Evolutionary conservation across 2,329 filamentous ascomycete species (phyloP).

Genomic region (Phyllosticta paracitricarpa): DNA sequence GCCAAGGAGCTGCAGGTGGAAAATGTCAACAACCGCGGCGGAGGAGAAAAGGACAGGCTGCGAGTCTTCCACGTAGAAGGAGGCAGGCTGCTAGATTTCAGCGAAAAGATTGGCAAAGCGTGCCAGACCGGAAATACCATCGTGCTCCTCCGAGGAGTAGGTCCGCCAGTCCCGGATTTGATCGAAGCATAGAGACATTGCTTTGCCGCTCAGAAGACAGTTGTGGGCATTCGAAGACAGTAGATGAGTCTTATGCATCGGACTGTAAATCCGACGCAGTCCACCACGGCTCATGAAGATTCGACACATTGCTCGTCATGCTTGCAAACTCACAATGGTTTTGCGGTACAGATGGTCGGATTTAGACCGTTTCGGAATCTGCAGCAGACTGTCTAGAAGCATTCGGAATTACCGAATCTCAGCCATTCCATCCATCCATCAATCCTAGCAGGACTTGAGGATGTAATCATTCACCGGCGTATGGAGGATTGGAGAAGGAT

Average conservation of each 20-base stretch:
- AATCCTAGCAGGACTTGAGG: not conserved
- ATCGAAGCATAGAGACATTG: slow-evolving; percentile 39
- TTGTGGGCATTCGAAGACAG: not conserved
- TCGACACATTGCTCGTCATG: not conserved
- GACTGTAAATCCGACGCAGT: not conserved
- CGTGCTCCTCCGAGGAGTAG: slow-evolving; percentile 76
- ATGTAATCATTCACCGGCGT: not conserved
- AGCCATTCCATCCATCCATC: not conserved
- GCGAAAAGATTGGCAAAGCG: slow-evolving; percentile 67
- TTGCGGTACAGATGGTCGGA: not conserved
- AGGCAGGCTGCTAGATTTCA: slow-evolving; percentile 75
- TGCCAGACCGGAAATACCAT: slow-evolving; percentile 81
- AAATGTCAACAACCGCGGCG: slow-evolving; percentile 73
- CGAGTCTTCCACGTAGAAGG: slow-evolving; percentile 90
- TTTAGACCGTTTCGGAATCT: not conserved
- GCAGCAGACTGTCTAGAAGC: not conserved
- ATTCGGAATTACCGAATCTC: not conserved
- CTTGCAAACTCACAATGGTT: not conserved
- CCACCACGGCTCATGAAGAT: not conserved
- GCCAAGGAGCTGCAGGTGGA: slow-evolving; percentile 68
- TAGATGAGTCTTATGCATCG: not conserved
- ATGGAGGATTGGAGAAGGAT: not conserved
- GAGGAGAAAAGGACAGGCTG: slow-evolving; percentile 67
- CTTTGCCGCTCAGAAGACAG: not conserved
- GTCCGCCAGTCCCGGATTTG: slow-evolving; percentile 61